Base-by-base conservation (phyloP, 371 early-diverging fungal species). In the Apophysomyces ossiformis region DNA sequence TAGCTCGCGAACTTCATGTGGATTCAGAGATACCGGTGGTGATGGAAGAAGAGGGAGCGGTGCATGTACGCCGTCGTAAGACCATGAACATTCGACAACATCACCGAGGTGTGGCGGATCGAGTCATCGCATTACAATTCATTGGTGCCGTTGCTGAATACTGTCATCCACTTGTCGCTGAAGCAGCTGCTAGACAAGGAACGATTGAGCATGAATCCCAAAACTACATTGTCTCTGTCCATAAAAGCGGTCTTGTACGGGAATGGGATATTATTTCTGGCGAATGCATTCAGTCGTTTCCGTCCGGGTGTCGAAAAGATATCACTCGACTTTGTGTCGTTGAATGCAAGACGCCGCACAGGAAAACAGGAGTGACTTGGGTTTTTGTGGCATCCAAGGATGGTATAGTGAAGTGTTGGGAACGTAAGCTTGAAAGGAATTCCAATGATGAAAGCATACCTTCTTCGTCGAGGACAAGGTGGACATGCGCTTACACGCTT, bases 211-310 rank as follows among this genome's bases (percentile, higher is more conserved):
- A 38, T 15, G 26, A 57, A 12, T 57, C 61, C 3, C 72, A 72
- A 47, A 67, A 74, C 35, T 72, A 66, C 26, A n/a, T 78, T 15
- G 63, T 80, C 5, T 69, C 81, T 5, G 77, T 75, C 4, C 70
- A 80, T 62, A 75, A 67, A 50, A 72, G 71, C 44, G 78, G 81
- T 7, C 58, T 58, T 26, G 38, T 80, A 5, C 60, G 72, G 0
- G 81, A 80, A 64, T 80, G 81, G 77, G 68, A 80, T 50, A 46
- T 80, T 50, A 45, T 68, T 4, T 66, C 70, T 15, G 81, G 81
- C 2, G 75, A 77, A 56, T 73, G 70, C 41, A 67, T 74, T 13
- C 66, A 77, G 11, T 57, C 70, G n/a, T 39, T 80, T 44, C 46
- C 67, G 16, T 66, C 73, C 16, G 68, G 64, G 13, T 73, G 71